Base-by-base conservation (phyloP, 306 rosid species). In the Mimosa pudica region DNA sequence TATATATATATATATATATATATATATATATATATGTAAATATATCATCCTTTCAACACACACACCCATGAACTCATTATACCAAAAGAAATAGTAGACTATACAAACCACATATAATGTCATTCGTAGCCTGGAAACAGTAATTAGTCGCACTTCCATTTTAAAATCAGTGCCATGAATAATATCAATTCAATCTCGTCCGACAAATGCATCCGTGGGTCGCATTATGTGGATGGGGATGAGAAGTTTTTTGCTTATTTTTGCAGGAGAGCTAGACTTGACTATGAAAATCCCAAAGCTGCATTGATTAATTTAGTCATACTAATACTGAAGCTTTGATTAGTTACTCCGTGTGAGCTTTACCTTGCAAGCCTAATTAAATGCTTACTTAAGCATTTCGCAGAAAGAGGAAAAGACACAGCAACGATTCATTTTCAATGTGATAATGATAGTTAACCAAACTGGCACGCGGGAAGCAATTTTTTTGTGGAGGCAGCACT, bases 241-340 rank as follows among this genome's bases (percentile, higher is more conserved):
- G 20, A 41, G 30, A 38, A 66, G 20, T 36, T 66, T 66, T 8
- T 36, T 65, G 38, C 30, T 24, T 38, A 36, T 16, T 7, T 17
- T 66, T 1, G n/a, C 18, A 8, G 32, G 17, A 41, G 41, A 16
- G 49, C 3, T 11, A 41, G 24, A 41, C 38, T 38, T 12, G 14
- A 51, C 20, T 0, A n/a, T 6, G 2, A n/a, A 16, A 14, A 1
- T 10, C 33, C 13, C 54, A 51, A 38, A 38, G 52, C 35, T n/a
- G 73, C 73, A 68, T 68, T 68, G 44, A 68, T 58, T 57, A 68
- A 67, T 58, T 55, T 16, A 18, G 32, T n/a, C 2, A 20, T 45
- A 65, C 48, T 38, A 38, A 3, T 65, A 47, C 45, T 65, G 2
- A 13, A 32, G 7, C 68, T 35, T 38, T 38, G 42, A 38, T 38